phyloP scores from a whole-genome alignment of 495 filamentous ascomycete genomes.

The Penicillium pancosmium region DNA sequence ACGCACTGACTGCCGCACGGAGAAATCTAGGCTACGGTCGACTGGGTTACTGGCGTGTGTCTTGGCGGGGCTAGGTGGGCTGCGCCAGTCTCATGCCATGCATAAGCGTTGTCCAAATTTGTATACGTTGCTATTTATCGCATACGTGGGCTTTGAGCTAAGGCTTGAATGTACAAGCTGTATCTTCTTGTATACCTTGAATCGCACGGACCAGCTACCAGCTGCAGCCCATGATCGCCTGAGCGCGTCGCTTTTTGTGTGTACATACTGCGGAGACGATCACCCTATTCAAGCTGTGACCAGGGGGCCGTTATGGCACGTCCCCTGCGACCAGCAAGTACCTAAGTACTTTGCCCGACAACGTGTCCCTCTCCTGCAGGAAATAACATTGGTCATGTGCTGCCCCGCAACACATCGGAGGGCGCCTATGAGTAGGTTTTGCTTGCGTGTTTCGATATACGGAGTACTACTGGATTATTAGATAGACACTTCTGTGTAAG shows the following conservation, averaged over 20 bases:
- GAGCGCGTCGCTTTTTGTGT: constrained; percentile 10
- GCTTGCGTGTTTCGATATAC: constrained; percentile 20
- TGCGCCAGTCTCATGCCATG: constrained; percentile 18
- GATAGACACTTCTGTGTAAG: constrained; percentile 1
- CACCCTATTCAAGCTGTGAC: not conserved
- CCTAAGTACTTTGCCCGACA: constrained; percentile 11
- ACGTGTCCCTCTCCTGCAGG: constrained; percentile 23
- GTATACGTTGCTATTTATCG: constrained; percentile 9
- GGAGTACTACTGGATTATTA: constrained; percentile 8
- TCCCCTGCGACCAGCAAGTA: constrained; percentile 9
- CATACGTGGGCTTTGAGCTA: not conserved
- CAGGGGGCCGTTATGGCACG: constrained; percentile 3
- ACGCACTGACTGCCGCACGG: constrained; percentile 32
- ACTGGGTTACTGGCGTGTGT: constrained; percentile 6
- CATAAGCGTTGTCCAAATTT: constrained; percentile 18
- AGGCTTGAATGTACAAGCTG: not conserved
- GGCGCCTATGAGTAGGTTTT: constrained; percentile 3
- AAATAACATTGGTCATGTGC: constrained; percentile 20
- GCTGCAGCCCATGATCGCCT: constrained; percentile 17
- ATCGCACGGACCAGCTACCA: constrained; percentile 17
- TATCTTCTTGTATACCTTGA: not conserved
- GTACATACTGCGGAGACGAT: not conserved
- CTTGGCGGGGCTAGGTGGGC: not conserved
- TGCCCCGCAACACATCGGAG: constrained; percentile 6
- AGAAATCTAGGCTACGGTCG: constrained; percentile 26